Base-by-base conservation (phyloP, 2,329 filamentous ascomycete genomes). In the Moelleriella libera region DNA sequence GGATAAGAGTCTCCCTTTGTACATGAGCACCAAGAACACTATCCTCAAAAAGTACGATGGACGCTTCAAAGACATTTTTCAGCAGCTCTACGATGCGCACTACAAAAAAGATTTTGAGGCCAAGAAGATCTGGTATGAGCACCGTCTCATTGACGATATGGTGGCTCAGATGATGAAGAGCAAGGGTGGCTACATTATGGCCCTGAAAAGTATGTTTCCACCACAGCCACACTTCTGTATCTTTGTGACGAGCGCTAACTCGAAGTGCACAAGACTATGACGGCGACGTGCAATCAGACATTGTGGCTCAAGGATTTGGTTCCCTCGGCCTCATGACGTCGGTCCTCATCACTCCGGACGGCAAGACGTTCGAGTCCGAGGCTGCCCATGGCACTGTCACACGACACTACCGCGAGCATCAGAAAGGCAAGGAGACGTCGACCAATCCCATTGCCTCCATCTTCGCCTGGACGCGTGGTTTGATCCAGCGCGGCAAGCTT, bases 21-120 rank as follows among this genome's bases (percentile, higher is more conserved):
- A 97, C 76, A 94, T 97, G 90, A 95, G 88, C 78, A 98, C 92
- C 69, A 98, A 98, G 84, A 97, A 97, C 78, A 98, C 92, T 58
- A 98, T 98, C 59, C 74, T 98, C 57, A 98, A 98, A 78, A 90
- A 89, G 68, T 98, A 98, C 71, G 92, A 98, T 63, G 92, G 92
- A 47, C 80, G 86, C 59, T 98, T 98, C 80, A 97, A 97, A 82
- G 92, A 98, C 63, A 94, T 97, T 67, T 98, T 98, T 81, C 86
- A 98, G 77, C 85, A 94, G 62, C 80, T 97, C 60, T 98, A 90
- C 70, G 87, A 97, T 53, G 77, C 75, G 50, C 72, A 83, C 58
- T 98, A 97, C 76, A 83, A 85, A 76, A 76, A 79, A 65, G 78
- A 87, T 43, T 97, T 97, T 58, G 89, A 96, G 65, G 83, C 82